These are phyloP conservation scores for Neospora caninum DNA, from an alignment of 169 alveolate genomes.

Conservation along the genomic window DNA sequence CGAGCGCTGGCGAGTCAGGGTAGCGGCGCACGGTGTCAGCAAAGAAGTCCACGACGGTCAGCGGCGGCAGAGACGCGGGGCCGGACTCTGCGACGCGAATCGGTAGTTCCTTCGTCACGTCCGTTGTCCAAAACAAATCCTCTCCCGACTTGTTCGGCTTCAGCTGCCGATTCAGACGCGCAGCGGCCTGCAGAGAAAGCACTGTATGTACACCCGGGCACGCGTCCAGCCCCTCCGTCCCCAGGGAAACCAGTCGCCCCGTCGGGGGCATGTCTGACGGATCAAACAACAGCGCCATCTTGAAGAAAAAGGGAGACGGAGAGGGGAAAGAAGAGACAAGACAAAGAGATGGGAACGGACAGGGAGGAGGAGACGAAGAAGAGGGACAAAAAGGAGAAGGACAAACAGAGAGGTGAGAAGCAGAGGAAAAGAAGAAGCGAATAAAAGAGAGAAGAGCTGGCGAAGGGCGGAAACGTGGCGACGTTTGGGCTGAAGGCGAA, in stretches of 20 bases:
- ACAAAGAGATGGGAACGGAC: not conserved
- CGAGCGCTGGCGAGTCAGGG: conserved; percentile 70
- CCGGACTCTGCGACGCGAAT: conserved; percentile 75
- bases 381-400: not conserved
- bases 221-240: not conserved
- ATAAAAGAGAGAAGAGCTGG: not conserved
- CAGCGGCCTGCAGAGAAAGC: not conserved
- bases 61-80: conserved; percentile 73
- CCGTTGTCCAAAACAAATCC: conserved; percentile 81
- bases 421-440: not conserved
- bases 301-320: not conserved
- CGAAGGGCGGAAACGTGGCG: not conserved
- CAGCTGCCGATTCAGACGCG: not conserved
- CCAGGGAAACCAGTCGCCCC: not conserved
- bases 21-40: conserved; percentile 68
- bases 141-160: conserved; percentile 61
- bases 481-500: too few species aligned
- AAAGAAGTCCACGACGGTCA: conserved; percentile 74
- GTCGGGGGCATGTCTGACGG: conserved; percentile 23
- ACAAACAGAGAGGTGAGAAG: not conserved
- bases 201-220: not conserved
- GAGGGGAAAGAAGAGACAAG: not conserved
- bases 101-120: conserved; percentile 79
- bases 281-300: not conserved
- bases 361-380: not conserved